Evolutionary conservation across 768 basidiomycete species (phyloP), one percentile per base, ranked within the genome.

Genomic region (Pulveroboletus sp.): DNA sequence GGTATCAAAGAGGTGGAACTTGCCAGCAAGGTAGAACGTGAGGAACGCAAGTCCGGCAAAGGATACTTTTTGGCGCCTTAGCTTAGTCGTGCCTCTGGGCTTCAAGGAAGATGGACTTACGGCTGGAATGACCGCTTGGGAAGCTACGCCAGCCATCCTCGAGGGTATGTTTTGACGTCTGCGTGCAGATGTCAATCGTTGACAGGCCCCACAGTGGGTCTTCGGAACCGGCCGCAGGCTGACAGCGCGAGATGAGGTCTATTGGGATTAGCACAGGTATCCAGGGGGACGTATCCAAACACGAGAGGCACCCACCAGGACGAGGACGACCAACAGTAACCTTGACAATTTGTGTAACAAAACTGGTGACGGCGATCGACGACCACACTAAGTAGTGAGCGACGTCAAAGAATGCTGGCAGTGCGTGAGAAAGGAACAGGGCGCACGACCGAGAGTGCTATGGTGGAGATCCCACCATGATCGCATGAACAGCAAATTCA

Each of bases 11-110:
- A 96, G 67, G 62, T 89, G 93, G 42, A 95, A 69, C 67, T 98
- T 97, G 7, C 94, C 95, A 14, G 88, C 86, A 8, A 94, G 69
- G 63, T 96, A 98, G 56, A 91, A 86, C 5, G 86, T 71, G 24
- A 98, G 73, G 71, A 94, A 94, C 3, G 89, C 91, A 6, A 99
- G 76, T 5, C 95, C 95, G 6, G 93, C 88, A 68, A 95, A 97
- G 0, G 93, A 87, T 53, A 93, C 91, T 89, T 37, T 21, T 4
- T 57, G 9, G 40, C 47, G 43, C 15, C 13, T 17, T 27, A 26
- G 27, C 17, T 50, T 5, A 55, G 43, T 37, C 7, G 5, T 17
- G 9, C 10, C 17, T 31, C 47, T n/a, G 10, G 24, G 3, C 14
- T 6, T 31, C 9, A 9, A 10, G 24, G 14, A 18, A 36, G 21